Percentiles rank a stretch among this genome's conserved stretches.
phyloP scores from a whole-genome alignment of 148 eudicot genomes.

The Arbutus unedo region DNA sequence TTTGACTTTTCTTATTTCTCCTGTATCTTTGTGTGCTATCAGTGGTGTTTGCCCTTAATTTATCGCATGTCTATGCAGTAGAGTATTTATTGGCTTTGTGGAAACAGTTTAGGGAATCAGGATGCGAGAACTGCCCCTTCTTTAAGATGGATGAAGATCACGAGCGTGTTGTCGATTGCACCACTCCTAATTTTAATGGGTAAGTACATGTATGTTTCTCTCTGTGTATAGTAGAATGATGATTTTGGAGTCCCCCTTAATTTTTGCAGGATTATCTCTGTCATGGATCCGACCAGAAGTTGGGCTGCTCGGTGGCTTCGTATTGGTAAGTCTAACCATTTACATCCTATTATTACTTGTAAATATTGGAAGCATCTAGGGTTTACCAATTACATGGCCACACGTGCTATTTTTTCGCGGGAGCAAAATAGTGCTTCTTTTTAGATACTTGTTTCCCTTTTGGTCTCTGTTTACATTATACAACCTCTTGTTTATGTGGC shows the following conservation, averaged over 20 bases:
- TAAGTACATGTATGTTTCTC: background rate
- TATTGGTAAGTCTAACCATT: slow-evolving; percentile 50
- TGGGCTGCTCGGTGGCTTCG: slow-evolving; percentile 99
- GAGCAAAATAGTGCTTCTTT: background rate
- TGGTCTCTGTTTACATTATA: background rate
- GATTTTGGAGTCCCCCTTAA: background rate
- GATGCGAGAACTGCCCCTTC: slow-evolving; percentile 98
- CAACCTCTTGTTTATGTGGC: background rate
- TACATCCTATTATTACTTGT: background rate
- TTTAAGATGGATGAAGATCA: slow-evolving; percentile 79
- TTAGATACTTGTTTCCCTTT: background rate
- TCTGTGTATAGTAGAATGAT: background rate
- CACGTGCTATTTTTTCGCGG: background rate
- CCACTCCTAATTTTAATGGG: slow-evolving; percentile 97
- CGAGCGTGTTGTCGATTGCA: slow-evolving; percentile 88
- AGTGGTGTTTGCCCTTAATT: no score
- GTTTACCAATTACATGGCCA: background rate
- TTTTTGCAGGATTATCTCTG: slow-evolving; percentile 68
- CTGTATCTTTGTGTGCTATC: background rate
- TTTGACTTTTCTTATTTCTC: background rate
- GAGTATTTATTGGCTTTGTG: background rate
- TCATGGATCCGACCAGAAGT: slow-evolving; percentile 84
- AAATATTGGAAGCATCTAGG: background rate
- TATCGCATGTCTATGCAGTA: no score
- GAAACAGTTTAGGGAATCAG: slow-evolving; percentile 77